phyloP scores from a whole-genome alignment of 805 yeast species.

The Brettanomyces custersianus region DNA sequence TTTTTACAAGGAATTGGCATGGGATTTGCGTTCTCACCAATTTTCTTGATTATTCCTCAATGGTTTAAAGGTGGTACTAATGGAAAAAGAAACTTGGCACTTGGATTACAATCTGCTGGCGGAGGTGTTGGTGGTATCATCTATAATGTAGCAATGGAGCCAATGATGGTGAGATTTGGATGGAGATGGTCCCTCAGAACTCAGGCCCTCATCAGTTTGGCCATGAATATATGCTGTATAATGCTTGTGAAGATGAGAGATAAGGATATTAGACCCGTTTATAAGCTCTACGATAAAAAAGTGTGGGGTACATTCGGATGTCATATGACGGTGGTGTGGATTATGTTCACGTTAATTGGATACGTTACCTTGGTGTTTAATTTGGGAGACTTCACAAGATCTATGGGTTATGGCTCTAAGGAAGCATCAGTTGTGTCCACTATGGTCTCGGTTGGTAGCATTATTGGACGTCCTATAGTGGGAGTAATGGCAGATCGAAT shows the following conservation, averaged over 20 bases:
- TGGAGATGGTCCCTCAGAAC: slow-evolving; percentile 44
- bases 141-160: slow-evolving; percentile 40
- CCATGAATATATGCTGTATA: slow-evolving; percentile 26
- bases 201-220: slow-evolving; percentile 34
- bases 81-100: slow-evolving; percentile 48
- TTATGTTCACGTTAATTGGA: slow-evolving; percentile 45
- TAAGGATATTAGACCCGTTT: slow-evolving; percentile 26
- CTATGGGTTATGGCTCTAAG: slow-evolving; percentile 45
- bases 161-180: slow-evolving; percentile 27
- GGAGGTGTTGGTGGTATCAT: slow-evolving; percentile 46
- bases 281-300: slow-evolving; percentile 31
- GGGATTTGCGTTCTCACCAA: slow-evolving; percentile 51
- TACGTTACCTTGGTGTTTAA: slow-evolving; percentile 52
- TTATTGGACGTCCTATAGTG: slow-evolving; percentile 45
- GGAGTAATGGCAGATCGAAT: slow-evolving; percentile 41
- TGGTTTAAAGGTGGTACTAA: slow-evolving; percentile 42
- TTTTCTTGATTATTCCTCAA: slow-evolving; percentile 52
- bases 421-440: slow-evolving; percentile 54
- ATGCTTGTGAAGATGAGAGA: slow-evolving; percentile 30
- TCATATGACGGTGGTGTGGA: slow-evolving; percentile 26
- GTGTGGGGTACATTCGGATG: slow-evolving; percentile 32
- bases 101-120: slow-evolving; percentile 40
- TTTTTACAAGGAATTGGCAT: slow-evolving; percentile 50
- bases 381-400: slow-evolving; percentile 49
- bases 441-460: slow-evolving; percentile 49